phyloP scores from a whole-genome alignment of 441 rosid genomes.

The Populus hybrid region DNA sequence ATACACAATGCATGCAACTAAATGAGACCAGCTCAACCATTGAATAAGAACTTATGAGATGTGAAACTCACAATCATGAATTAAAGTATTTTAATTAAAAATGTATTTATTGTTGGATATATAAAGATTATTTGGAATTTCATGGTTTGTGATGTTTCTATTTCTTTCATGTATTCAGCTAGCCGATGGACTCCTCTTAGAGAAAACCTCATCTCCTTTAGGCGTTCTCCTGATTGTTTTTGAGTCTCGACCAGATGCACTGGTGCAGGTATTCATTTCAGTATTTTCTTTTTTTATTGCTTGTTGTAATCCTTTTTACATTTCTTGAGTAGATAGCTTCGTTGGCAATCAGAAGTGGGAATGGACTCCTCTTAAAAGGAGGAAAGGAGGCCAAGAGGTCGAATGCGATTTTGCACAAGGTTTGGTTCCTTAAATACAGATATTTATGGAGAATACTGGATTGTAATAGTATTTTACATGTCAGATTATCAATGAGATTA shows the following conservation, averaged over 20 bases:
- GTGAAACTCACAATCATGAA: neutral
- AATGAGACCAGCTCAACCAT: neutral
- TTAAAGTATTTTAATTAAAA: neutral
- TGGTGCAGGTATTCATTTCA: conserved; percentile 69
- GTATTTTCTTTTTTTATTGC: neutral
- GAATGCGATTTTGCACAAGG: conserved; percentile 95
- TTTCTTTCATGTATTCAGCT: conserved; percentile 45
- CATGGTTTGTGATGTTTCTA: conserved; percentile 6
- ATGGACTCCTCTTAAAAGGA: conserved; percentile 91
- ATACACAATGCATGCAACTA: neutral
- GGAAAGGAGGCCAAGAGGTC: conserved; percentile 95
- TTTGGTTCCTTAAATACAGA: conserved; percentile 21
- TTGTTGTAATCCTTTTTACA: conserved; percentile 15
- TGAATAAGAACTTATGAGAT: neutral
- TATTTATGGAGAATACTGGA: conserved; percentile 10
- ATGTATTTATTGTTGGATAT: neutral
- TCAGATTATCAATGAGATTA: neutral
- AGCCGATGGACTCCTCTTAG: conserved; percentile 86
- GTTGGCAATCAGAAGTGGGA: conserved; percentile 93
- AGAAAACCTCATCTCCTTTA: conserved; percentile 92
- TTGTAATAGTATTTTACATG: neutral
- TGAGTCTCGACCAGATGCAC: conserved; percentile 97
- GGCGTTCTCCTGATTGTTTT: conserved; percentile 97
- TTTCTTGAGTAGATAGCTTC: conserved; percentile 78
- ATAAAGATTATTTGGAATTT: neutral